Evolutionary conservation across 1,139 yeast species (phyloP).

Genomic region (Saccharomyces hybrid): DNA sequence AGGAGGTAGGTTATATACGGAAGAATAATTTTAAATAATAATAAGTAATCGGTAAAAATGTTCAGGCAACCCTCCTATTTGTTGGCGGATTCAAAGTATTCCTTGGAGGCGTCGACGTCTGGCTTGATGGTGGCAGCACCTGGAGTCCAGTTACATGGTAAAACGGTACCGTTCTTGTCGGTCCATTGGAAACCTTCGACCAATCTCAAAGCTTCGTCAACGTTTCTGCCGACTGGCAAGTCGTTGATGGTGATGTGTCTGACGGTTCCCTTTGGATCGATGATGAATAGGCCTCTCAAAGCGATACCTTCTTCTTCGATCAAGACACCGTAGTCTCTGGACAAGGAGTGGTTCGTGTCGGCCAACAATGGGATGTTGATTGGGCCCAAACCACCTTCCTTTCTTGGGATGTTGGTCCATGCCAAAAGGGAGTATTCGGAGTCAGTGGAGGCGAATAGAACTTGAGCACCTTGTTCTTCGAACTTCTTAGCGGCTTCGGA

Average conservation of each 20-base stretch:
- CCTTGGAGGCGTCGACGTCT: conserved; percentile 67
- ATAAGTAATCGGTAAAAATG: not conserved
- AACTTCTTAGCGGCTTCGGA: conserved; percentile 90
- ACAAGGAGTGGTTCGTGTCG: conserved; percentile 91
- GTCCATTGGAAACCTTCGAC: conserved; percentile 99
- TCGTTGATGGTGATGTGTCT: conserved; percentile 98
- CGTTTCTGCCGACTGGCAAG: conserved; percentile 98
- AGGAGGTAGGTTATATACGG: not conserved
- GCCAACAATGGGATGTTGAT: conserved; percentile 90
- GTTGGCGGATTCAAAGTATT: conserved; percentile 29
- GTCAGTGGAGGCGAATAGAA: conserved; percentile 94
- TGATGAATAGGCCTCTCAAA: conserved; percentile 94
- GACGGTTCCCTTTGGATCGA: conserved; percentile 88
- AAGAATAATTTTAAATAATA: not conserved
- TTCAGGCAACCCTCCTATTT: conserved; percentile 8
- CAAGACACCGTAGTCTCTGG: conserved; percentile 95
- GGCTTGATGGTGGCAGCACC: conserved; percentile 94
- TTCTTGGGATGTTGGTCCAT: conserved; percentile 94
- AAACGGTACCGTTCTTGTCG: conserved; percentile 95
- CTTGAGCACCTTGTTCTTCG: conserved; percentile 78
- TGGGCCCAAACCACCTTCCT: conserved; percentile 97
- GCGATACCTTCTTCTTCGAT: conserved; percentile 94
- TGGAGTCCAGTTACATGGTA: conserved; percentile 99
- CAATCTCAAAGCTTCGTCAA: conserved; percentile 94
- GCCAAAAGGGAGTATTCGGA: conserved; percentile 96